These are phyloP conservation scores for Phytomonas serpens DNA, from an alignment of 208 protist species.

Conservation along the genomic window DNA sequence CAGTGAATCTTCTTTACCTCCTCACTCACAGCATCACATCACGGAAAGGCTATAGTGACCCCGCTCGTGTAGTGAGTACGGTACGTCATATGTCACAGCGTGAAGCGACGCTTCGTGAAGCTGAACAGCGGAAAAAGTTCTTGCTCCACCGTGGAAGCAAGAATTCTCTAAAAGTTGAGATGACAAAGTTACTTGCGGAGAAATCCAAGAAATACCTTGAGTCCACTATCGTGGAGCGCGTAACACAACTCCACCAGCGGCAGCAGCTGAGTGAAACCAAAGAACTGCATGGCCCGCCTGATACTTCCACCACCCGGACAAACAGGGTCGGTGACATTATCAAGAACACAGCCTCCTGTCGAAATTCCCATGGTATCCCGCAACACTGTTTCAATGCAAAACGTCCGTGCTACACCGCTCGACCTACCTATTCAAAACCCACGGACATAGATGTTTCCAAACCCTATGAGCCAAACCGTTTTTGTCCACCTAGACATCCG, in stretches of 20 bases:
- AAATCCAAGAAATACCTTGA: slow-evolving; percentile 70
- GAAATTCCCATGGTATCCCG: neutral
- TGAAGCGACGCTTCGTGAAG: slow-evolving; percentile 13
- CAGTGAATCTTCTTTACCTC: slow-evolving; percentile 50
- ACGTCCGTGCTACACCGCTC: neutral
- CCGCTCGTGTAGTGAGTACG: slow-evolving; percentile 18
- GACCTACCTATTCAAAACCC: neutral
- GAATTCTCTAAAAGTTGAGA: slow-evolving; percentile 25
- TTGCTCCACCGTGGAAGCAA: slow-evolving; percentile 22
- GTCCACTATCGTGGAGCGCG: slow-evolving; percentile 53
- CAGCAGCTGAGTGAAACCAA: neutral
- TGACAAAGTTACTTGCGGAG: slow-evolving; percentile 50
- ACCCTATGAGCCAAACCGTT: slow-evolving; percentile 21
- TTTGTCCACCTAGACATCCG: neutral
- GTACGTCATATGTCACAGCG: slow-evolving; percentile 25
- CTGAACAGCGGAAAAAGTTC: slow-evolving; percentile 15
- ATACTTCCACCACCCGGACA: neutral
- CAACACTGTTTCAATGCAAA: neutral
- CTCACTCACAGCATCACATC: slow-evolving; percentile 58
- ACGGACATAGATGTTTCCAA: slow-evolving; percentile 13
- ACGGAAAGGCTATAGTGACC: slow-evolving; percentile 54
- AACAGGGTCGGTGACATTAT: neutral
- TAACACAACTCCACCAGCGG: slow-evolving; percentile 31
- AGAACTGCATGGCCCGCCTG: neutral
- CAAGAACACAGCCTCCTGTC: neutral